Evolutionary conservation across 2,329 filamentous ascomycete species (phyloP), one percentile per base, ranked within the genome.

Genomic region (Tolypocladium pustulatum): DNA sequence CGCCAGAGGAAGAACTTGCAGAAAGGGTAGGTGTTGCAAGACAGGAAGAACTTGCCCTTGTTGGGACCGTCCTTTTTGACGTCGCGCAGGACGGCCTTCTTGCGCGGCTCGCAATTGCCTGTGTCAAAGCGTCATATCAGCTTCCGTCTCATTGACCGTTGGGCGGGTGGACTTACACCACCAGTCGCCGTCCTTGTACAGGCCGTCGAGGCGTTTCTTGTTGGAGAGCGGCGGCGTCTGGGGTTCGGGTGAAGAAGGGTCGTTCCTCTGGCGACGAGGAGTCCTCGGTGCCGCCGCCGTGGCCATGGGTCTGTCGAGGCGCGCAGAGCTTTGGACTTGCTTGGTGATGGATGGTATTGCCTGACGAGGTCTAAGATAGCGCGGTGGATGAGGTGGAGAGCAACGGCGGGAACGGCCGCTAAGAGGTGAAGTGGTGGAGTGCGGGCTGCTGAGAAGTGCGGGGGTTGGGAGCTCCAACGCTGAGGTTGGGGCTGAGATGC

Each of bases 1-100:
- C 71, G 68, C 72, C 73, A 80, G 27, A 79, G 63, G 59, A 78
- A 81, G 64, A 80, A 78, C 8, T 64, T 57, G 65, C 78, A 81
- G 54, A 69, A 67, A 8, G 68, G 66, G 9, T 65, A 64, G n/a
- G 64, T 59, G 8, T 65, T 63, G 63, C 78, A 80, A 12, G 67
- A 71, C 67, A 72, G 78, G 64, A 78, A 80, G 55, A 67, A 69
- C 55, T 68, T 72, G 30, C 76, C 76, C 52, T 72, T 68, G 64
- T 78, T 79, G 30, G 61, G 62, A 1, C 67, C 66, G 4, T 72
- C 63, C 59, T 75, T 78, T 56, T 69, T 72, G 36, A 74, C 73
- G 56, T 70, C 67, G n/a, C 69, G 66, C 40, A 69, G 66, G 12
- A 64, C 62, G 8, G 76, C 75, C 32, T 65, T 67, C 32, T 66